A percentile compares a stretch with the other conserved stretches of the same genome.
Evolutionary conservation across 2,329 filamentous ascomycete genomes (phyloP).

Genomic region (Periconia sp.): DNA sequence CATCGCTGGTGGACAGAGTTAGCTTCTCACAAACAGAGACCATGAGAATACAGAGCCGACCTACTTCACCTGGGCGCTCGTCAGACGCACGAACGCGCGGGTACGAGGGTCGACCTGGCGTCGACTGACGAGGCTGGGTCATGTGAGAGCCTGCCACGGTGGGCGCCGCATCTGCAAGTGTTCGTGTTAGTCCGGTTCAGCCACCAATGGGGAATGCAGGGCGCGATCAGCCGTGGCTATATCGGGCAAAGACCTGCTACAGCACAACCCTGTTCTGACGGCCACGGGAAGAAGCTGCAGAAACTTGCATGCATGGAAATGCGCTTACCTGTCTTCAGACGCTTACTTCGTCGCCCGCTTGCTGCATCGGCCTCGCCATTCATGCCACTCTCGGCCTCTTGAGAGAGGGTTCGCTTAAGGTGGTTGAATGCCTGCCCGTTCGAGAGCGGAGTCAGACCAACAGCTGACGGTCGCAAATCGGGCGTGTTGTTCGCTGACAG

Average conservation of each 20-base stretch:
- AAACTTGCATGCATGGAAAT: constrained; percentile 18
- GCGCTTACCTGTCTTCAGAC: constrained; percentile 80
- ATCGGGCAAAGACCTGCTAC: constrained; percentile 25
- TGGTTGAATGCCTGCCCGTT: constrained; percentile 62
- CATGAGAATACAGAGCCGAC: constrained; percentile 11
- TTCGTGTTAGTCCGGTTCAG: constrained; percentile 27
- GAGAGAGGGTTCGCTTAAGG: constrained; percentile 75
- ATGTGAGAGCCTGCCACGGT: constrained; percentile 97
- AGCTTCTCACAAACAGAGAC: background rate
- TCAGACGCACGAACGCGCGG: constrained; percentile 60
- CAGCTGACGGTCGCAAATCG: constrained; percentile 63
- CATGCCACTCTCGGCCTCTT: constrained; percentile 61
- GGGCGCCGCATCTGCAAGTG: constrained; percentile 62
- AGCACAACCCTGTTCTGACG: constrained; percentile 30
- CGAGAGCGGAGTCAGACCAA: constrained; percentile 53
- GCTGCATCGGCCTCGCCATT: constrained; percentile 60
- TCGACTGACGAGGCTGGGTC: constrained; percentile 86
- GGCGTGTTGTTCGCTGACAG: constrained; percentile 69
- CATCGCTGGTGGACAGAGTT: constrained; percentile 67
- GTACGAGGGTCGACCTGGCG: constrained; percentile 63
- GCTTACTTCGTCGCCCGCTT: constrained; percentile 78
- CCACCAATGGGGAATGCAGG: constrained; percentile 24
- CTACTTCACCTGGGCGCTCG: constrained; percentile 65
- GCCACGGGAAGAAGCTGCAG: constrained; percentile 26
- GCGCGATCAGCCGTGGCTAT: constrained; percentile 21